Base-by-base conservation (phyloP, 148 eudicot species). In the Cornus suecica region DNA sequence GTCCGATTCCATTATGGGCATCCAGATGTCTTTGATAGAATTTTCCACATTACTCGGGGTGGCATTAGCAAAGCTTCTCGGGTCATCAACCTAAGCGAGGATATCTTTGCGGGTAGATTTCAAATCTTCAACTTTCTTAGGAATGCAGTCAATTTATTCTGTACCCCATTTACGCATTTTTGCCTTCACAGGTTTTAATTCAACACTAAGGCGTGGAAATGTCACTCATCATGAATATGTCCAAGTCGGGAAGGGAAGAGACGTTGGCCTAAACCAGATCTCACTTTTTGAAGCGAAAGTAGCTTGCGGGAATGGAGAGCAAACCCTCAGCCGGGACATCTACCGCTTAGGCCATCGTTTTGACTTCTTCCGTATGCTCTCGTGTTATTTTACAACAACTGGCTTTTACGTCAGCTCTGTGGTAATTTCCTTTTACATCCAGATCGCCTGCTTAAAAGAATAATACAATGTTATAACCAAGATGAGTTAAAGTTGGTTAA, bases 291-390 rank as follows among this genome's bases (percentile, higher is more conserved):
- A 91, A 83, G 97, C 97, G 56, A 89, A 91, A 80, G 91, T 91
- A 32, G 97, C 97, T 29, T 87, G 91, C 78, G 97, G 97, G 68
- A 91, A 91, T 72, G 97, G 97, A 66, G 97, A 91, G 86, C 97
- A 91, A 78, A 87, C 93, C 10, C 84, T 91, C 56, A 91, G 97
- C 83, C 80, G 97, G 52, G 97, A 91, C 76, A 71, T 91, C 69
- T 91, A 91, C 80, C 84, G 97, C 65, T 81, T 91, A 82, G 97
- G 97, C 76, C 97, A 91, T 68, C 93, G 93, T 69, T 89, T 91
- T 56, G 97, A 91, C 81, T 91, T 91, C 80, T 91, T 91, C 82
- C 91, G 96, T 76, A 91, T 91, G 96, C 86, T 91, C 52, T 91
- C 96, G 29, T 91, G 88, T 76, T 91, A 86, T 88, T 91, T 84